Conservation (phyloP, 306 rosid species). For the Morella rubra region DNA sequence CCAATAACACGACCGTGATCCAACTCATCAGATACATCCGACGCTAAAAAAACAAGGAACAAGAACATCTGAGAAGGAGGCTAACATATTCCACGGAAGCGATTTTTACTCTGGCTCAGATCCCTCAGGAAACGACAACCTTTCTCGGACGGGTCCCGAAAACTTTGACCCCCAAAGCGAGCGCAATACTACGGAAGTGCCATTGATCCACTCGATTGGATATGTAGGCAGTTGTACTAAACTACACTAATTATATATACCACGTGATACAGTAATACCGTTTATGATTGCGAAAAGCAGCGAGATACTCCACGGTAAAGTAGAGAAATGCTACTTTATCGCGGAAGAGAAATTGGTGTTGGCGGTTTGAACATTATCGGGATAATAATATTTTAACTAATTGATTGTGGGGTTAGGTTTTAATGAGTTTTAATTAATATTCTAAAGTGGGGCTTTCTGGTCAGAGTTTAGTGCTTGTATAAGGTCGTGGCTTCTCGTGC, state of each 20-base stretch:
- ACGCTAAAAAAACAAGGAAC: slow-evolving; percentile 10
- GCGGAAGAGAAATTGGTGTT: not conserved
- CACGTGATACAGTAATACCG: slow-evolving; percentile 49
- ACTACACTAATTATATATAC: slow-evolving; percentile 21
- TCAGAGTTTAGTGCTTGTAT: no score
- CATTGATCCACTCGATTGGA: slow-evolving; percentile 39
- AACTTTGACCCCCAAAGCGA: slow-evolving; percentile 31
- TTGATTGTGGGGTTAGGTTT: no score
- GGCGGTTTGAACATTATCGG: no score
- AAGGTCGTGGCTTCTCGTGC: no score
- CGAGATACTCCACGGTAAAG: not conserved
- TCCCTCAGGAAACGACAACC: slow-evolving; percentile 66
- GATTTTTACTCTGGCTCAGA: slow-evolving; percentile 44
- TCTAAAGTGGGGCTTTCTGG: no score
- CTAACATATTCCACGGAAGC: slow-evolving; percentile 35
- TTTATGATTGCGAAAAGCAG: slow-evolving; percentile 46
- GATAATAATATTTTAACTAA: no score
- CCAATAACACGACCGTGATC: not conserved
- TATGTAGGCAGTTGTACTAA: slow-evolving; percentile 32
- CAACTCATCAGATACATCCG: not conserved
- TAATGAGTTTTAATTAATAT: no score
- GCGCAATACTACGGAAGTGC: slow-evolving; percentile 44
- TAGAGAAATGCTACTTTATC: not conserved
- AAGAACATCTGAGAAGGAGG: slow-evolving; percentile 18
- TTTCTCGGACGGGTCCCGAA: slow-evolving; percentile 26